Evolutionary conservation across 1,284 basidiomycete genomes (phyloP), one percentile per base, ranked within the genome.

Genomic region (Microbotryum violaceum): DNA sequence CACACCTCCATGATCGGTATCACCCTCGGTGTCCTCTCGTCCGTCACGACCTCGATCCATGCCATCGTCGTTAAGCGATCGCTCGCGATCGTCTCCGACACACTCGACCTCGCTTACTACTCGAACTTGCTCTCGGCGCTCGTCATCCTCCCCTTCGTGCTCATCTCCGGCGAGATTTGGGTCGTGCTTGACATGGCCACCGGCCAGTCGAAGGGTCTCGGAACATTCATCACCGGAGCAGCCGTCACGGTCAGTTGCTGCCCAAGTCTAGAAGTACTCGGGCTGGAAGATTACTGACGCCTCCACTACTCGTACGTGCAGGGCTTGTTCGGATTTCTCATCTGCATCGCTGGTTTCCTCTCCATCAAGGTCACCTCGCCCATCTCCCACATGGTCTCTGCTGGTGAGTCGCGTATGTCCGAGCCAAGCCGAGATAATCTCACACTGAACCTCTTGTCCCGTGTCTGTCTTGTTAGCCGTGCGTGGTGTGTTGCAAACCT

Each of bases 311-410:
- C 9, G 2, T 33, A 12, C 4, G 18, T 18, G 25, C 65, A 89
- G 88, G 89, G 89, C 46, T 77, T 81, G 20, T 77, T 92, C 62
- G 90, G 89, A 10, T 92, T 92, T 79, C 77, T 90, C 70, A 91
- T 92, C 83, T 88, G 86, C 77, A 83, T 92, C 62, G 89, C 90
- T n/a, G 88, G 87, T 65, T 77, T 89, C 60, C 80, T 92, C 51
- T 89, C 87, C 31, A 91, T 92, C 79, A 90, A 92, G 75, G 85
- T 92, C 63, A 92, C 90, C 4, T 91, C 89, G 2, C 89, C 89
- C 18, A 89, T 91, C 73, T 91, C 89, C 2, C 89, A 92, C 75
- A 92, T 92, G 90, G 79, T 91, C 37, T 89, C 88, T 9, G 89
- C 88, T 16, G 88, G 89, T 50, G 86, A 88, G 29, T 85, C 85